Evolutionary conservation across 1,284 basidiomycete genomes (phyloP), one percentile per base, ranked within the genome.

Genomic region (Stygiomarasmius scandens): DNA sequence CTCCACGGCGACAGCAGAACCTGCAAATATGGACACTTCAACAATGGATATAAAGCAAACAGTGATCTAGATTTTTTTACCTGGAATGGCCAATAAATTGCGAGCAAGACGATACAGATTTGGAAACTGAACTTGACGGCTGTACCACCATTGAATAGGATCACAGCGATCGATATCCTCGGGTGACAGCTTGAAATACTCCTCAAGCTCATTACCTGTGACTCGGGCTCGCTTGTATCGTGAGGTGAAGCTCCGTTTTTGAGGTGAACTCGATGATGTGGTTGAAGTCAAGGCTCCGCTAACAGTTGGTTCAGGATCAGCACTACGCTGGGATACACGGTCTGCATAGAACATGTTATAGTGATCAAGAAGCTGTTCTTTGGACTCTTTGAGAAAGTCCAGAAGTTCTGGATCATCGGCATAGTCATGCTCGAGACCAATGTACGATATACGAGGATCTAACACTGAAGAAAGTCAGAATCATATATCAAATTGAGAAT

Each of bases 101-200:
- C n/a, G 43, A 38, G 58, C 58, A 27, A 62, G 45, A 5, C 45
- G 38, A 23, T 49, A 62, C 5, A 65, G 52, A 27, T 61, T 63
- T 16, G 63, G 62, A 46, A 64, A 68, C 41, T 65, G 62, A 20
- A 50, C 49, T 1, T 43, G 49, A 16, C 54, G 45, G 2, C 56
- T 46, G 25, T 58, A 52, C 66, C 64, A 68, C 64, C 63, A 69
- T 8, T 61, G 32, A 22, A 68, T 49, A 12, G 63, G 66, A 45
- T 65, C 49, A 52, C 59, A 62, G 2, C 45, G 49, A 20, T 64
- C 32, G 34, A 67, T 61, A 24, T 63, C 48, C 27, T 67, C 55
- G 1, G 50, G 60, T 10, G 59, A 44, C 2, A 66, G 54, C 23
- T 61, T 58, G 23, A 61, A 66, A 49, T 58, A 67, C 16, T 67